Evolutionary conservation across 73 alveolate species (phyloP).

Genomic region (Paramecium sonneborni): DNA sequence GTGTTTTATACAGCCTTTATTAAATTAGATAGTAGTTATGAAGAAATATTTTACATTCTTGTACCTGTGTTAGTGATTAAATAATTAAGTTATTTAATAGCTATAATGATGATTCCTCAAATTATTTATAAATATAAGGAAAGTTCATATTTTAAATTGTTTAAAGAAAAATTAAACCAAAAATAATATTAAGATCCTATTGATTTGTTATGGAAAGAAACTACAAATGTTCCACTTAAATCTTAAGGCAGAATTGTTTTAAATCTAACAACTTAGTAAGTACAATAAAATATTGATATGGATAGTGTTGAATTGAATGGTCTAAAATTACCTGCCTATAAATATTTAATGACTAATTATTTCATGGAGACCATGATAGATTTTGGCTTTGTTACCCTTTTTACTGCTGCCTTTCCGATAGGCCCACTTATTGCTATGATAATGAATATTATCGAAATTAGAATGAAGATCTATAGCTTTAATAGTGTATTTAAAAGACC

Average conservation of each 20-base stretch:
- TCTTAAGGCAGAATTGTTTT: not conserved
- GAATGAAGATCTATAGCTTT: slow-evolving; percentile 70
- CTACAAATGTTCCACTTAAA: not conserved
- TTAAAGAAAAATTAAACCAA: not conserved
- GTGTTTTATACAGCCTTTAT: slow-evolving; percentile 59
- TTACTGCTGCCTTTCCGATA: slow-evolving; percentile 82
- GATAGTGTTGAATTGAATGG: slow-evolving; percentile 63
- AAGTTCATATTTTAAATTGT: not conserved
- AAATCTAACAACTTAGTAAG: not conserved
- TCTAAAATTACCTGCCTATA: not conserved
- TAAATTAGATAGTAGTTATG: not conserved
- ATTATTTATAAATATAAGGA: slow-evolving; percentile 35
- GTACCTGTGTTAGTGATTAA: slow-evolving; percentile 61
- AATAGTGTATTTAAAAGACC: slow-evolving; percentile 63
- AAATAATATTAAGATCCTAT: not conserved
- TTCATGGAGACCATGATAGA: slow-evolving; percentile 79
- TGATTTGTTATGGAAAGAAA: not conserved
- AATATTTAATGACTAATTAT: slow-evolving; percentile 55
- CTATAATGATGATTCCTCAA: not conserved
- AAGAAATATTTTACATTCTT: slow-evolving; percentile 41
- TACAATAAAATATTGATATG: slow-evolving; percentile 18
- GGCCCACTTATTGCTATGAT: slow-evolving; percentile 76
- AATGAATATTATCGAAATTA: slow-evolving; percentile 74
- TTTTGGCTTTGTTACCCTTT: slow-evolving; percentile 78
- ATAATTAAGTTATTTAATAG: slow-evolving; percentile 27